Conservation (phyloP, 2,329 filamentous ascomycete species). For the Orbilia oligospora region DNA sequence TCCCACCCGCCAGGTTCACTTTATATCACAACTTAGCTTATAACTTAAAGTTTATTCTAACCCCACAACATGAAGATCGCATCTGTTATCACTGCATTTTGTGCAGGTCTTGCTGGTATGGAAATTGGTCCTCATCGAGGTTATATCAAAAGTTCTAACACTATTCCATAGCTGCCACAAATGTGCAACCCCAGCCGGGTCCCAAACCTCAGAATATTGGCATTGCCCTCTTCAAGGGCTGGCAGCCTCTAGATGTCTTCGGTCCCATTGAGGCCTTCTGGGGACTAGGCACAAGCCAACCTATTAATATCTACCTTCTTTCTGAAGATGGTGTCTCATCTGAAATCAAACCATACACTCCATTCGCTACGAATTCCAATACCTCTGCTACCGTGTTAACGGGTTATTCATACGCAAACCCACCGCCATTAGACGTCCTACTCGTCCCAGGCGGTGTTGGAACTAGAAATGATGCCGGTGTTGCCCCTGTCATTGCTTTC, state of each 20-base stretch:
- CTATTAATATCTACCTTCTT: constrained; percentile 68
- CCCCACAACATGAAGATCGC: constrained; percentile 1
- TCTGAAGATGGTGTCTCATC: constrained; percentile 68
- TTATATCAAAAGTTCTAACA: constrained; percentile 2
- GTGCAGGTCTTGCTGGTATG: constrained; percentile 33
- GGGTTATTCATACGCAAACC: constrained; percentile 62
- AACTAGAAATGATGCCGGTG: constrained; percentile 38
- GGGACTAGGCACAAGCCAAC: constrained; percentile 66
- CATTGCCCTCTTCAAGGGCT: constrained; percentile 69
- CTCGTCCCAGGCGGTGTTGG: constrained; percentile 60
- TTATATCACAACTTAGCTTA: neutral
- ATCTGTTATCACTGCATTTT: constrained; percentile 2
- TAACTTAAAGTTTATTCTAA: neutral
- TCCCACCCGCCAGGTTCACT: neutral
- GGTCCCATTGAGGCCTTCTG: constrained; percentile 70
- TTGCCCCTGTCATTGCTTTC: constrained; percentile 43
- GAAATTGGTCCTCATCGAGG: neutral
- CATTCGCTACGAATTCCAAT: constrained; percentile 56
- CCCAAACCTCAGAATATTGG: constrained; percentile 65
- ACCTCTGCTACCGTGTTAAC: constrained; percentile 61
- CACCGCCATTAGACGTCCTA: constrained; percentile 61
- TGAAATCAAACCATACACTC: constrained; percentile 63
- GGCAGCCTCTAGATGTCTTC: constrained; percentile 70
- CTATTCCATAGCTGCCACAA: constrained; percentile 36
- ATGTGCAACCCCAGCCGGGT: constrained; percentile 32